Percentiles rank a stretch among this genome's conserved stretches.
Conservation (phyloP, 768 basidiomycete species). For the Hygrocybe coccinea region DNA sequence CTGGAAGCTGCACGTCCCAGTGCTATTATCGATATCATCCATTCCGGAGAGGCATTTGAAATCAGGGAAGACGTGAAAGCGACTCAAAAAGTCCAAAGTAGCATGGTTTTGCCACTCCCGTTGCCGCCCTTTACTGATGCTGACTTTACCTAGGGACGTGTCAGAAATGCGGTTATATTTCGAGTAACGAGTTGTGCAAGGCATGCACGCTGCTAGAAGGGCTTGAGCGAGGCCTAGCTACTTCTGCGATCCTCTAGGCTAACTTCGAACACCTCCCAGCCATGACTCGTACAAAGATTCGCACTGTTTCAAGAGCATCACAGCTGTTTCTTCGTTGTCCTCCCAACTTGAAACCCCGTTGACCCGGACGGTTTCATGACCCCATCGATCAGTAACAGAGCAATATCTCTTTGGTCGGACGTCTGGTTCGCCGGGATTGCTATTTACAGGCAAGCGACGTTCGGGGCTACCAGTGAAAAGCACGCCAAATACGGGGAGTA, state of each 20-base stretch:
- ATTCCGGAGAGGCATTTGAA: constrained; percentile 91
- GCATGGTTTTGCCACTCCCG: constrained; percentile 25
- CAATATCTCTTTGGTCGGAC: constrained; percentile 45
- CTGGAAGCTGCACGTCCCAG: constrained; percentile 91
- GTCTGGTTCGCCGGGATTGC: neutral
- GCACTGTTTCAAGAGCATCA: constrained; percentile 48
- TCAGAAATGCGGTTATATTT: constrained; percentile 89
- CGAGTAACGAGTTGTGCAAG: constrained; percentile 94
- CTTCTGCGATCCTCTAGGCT: constrained; percentile 7
- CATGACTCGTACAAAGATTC: constrained; percentile 43
- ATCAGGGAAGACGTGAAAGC: constrained; percentile 80
- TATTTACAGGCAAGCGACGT: constrained; percentile 12
- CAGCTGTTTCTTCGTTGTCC: constrained; percentile 43
- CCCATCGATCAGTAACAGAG: constrained; percentile 54
- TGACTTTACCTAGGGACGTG: constrained; percentile 65
- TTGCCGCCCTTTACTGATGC: constrained; percentile 4
- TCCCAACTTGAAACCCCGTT: constrained; percentile 49
- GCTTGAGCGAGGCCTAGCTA: constrained; percentile 80
- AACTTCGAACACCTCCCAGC: neutral
- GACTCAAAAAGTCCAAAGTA: constrained; percentile 80
- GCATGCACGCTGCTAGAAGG: constrained; percentile 90
- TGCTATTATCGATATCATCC: constrained; percentile 96
- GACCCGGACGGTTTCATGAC: constrained; percentile 47
- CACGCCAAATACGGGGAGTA: constrained; percentile 38
- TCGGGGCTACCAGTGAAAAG: constrained; percentile 9